Conservation (phyloP, 768 basidiomycete species). For the Cantharellus anzutake region DNA sequence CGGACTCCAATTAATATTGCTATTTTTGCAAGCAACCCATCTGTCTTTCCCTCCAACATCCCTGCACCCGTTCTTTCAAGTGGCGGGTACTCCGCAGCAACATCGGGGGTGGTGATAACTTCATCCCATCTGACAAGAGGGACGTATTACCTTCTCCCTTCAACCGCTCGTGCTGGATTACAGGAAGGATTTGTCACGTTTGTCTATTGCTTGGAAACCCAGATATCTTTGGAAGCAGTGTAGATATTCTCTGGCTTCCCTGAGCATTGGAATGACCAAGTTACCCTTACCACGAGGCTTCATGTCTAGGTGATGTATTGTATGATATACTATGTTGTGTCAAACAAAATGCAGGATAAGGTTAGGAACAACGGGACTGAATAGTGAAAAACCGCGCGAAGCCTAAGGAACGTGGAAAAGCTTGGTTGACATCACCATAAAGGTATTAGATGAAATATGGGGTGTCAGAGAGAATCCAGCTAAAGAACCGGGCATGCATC, state of each 20-base stretch:
- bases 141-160: slow-evolving; percentile 2
- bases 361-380: too few relatives aligned
- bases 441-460: too few relatives aligned
- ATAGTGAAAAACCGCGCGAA: too few relatives aligned
- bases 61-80: background rate
- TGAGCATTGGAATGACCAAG: background rate
- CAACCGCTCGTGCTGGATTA: slow-evolving; percentile 1
- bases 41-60: background rate
- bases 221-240: background rate
- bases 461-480: too few relatives aligned
- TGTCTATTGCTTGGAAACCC: slow-evolving; percentile 5
- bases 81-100: slow-evolving; percentile 2
- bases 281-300: too few relatives aligned
- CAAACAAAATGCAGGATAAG: too few relatives aligned
- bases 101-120: slow-evolving; percentile 3
- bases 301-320: too few relatives aligned
- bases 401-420: too few relatives aligned
- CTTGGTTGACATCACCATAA: too few relatives aligned
- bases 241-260: background rate
- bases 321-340: too few relatives aligned
- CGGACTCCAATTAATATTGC: slow-evolving; percentile 1
- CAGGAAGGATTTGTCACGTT: slow-evolving; percentile 2
- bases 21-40: background rate
- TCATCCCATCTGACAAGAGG: background rate
- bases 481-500: too few relatives aligned